Percentiles rank a stretch among this genome's conserved stretches.
Evolutionary conservation across 2,329 filamentous ascomycete genomes (phyloP).

Genomic region (Colletotrichum eremochloae): DNA sequence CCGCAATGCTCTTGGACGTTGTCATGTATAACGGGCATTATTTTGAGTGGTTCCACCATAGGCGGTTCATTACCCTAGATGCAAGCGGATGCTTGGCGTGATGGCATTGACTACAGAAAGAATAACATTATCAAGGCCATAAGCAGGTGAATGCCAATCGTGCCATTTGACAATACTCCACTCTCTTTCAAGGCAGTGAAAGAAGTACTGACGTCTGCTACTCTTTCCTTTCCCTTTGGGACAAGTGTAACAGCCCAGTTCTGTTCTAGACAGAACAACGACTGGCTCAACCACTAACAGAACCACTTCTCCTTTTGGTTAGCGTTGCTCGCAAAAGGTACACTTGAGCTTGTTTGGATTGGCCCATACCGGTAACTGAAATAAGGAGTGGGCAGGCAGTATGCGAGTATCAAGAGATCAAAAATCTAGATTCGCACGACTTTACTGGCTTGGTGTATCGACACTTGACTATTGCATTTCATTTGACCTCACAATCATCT

Average conservation of each 20-base stretch:
- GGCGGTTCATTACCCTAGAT: background rate
- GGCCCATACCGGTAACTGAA: background rate
- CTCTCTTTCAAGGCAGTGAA: background rate
- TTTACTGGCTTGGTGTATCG: background rate
- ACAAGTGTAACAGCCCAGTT: background rate
- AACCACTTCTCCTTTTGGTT: slow-evolving; percentile 3
- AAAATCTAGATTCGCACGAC: background rate
- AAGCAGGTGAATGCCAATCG: background rate
- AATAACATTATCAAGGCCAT: background rate
- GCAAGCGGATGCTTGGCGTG: no score
- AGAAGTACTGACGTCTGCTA: background rate
- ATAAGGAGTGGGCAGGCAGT: background rate
- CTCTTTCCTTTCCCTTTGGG: background rate
- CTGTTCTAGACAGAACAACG: background rate
- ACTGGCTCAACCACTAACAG: slow-evolving; percentile 9
- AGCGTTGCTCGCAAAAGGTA: background rate
- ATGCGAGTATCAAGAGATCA: no score
- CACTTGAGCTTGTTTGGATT: background rate
- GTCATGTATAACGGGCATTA: background rate
- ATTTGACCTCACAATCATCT: background rate
- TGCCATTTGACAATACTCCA: background rate
- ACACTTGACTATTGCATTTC: no score
- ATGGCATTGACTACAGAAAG: no score
- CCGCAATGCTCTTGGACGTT: background rate
- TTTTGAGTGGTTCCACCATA: background rate